Base-by-base conservation (phyloP, 345 rosid species). In the Abelmoschus esculentus region DNA sequence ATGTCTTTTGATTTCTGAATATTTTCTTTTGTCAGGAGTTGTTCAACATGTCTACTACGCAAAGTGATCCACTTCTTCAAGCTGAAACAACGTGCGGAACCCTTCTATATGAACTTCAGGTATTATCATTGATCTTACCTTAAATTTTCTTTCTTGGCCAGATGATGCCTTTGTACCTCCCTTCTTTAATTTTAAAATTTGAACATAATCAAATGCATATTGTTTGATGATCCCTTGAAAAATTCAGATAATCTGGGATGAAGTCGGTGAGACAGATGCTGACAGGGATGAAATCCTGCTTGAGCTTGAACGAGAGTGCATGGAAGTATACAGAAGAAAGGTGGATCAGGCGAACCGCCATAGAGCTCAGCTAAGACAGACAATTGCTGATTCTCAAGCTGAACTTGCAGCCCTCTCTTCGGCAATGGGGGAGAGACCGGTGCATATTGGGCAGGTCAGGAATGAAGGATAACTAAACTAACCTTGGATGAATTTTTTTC, bases 281-380 rank as follows among this genome's bases (percentile, higher is more conserved):
- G 97, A 92, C 14, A 85, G 92, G 77, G 99, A 95, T 69, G 80
- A 84, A 75, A 90, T 90, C 92, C 73, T 95, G 71, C 86, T 88
- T 46, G 97, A 95, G 80, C 93, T 95, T 44, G 98, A 95, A 72
- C 93, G 81, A 73, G 98, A 95, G 74, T 95, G 99, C 78, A 83
- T 95, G 44, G 89, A 95, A 80, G 99, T 92, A 2, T 95, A 95
- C 77, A 86, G 96, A 80, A 81, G 97, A 75, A 96, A 89, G 83
- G 98, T 96, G 42, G 97, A 96, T 73, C 86, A 80, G 71, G 98
- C 98, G 15, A 96, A 90, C 69, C 83, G 73, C 42, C 83, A 83
- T 74, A 86, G 98, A 79, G 98, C 97, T 76, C 91, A 85, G 78
- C 80, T 92, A n/a, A 78, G 99, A 62, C 91, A 86, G 78, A 79